Percentiles rank a stretch among this genome's conserved stretches.
phyloP scores from a whole-genome alignment of 1,284 basidiomycete genomes.

The Ustilago curta region DNA sequence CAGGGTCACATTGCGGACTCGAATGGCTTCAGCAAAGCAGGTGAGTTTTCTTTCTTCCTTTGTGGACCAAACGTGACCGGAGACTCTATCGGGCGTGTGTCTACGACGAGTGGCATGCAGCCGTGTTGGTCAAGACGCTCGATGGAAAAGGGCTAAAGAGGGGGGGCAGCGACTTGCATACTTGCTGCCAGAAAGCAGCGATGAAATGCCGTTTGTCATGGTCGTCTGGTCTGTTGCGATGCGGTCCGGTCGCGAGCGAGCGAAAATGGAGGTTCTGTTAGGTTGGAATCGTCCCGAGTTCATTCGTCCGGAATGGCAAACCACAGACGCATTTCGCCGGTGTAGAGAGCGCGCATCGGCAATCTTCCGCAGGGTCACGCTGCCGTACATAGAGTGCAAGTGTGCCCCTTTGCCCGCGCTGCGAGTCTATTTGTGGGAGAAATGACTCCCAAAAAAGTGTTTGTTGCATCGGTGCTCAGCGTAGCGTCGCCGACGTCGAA shows the following conservation, averaged over 20 bases:
- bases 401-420: conserved; percentile 3
- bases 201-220: not conserved
- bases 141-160: too few species aligned
- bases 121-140: too few species aligned
- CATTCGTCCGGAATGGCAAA: conserved; percentile 3
- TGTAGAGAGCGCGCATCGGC: conserved; percentile 32
- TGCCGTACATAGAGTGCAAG: conserved; percentile 6
- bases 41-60: conserved; percentile 27
- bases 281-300: not conserved
- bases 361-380: conserved; percentile 47
- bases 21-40: conserved; percentile 43
- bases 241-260: conserved; percentile 4
- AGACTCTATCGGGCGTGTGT: too few species aligned
- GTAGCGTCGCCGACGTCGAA: not conserved
- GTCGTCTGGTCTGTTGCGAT: not conserved
- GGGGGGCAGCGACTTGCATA: not conserved
- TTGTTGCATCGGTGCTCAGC: not conserved
- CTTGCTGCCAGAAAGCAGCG: too few species aligned
- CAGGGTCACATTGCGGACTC: conserved; percentile 48
- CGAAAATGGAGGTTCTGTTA: not conserved
- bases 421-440: not conserved
- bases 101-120: too few species aligned
- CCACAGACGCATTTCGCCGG: conserved; percentile 14
- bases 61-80: too few species aligned
- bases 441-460: conserved; percentile 1